Percentiles rank a stretch among this genome's conserved stretches.
Conservation (phyloP, 2,329 filamentous ascomycete genomes). For the Botrytis aclada region DNA sequence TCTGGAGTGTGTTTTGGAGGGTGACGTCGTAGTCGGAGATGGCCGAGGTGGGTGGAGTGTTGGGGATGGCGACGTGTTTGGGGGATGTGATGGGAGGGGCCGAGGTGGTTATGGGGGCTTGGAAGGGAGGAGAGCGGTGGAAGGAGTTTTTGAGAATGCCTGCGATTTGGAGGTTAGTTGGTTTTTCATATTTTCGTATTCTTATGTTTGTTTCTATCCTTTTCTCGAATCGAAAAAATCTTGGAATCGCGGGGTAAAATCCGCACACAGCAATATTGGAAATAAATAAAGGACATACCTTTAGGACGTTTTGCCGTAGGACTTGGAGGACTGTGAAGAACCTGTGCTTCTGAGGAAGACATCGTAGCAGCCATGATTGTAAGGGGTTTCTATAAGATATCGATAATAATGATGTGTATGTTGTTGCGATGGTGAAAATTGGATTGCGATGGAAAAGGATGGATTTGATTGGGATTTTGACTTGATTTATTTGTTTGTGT, state of each 20-base stretch:
- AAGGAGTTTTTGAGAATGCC: conserved; percentile 94
- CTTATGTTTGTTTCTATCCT: not conserved
- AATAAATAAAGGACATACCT: conserved; percentile 31
- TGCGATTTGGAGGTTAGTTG: conserved; percentile 40
- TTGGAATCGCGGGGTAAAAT: conserved; percentile 12
- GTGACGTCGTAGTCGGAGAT: conserved; percentile 59
- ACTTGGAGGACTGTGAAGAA: conserved; percentile 36
- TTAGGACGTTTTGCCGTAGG: conserved; percentile 39
- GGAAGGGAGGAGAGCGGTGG: conserved; percentile 53
- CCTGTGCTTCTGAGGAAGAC: conserved; percentile 31
- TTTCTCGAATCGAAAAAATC: not conserved
- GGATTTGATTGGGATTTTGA: not conserved
- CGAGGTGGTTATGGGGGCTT: conserved; percentile 42
- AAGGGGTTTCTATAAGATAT: not conserved
- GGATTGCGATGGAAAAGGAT: not conserved
- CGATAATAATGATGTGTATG: not conserved
- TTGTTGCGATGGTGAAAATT: not conserved
- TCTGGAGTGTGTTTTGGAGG: conserved; percentile 89
- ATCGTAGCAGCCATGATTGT: conserved; percentile 26
- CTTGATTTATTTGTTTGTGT: not conserved
- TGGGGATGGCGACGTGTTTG: conserved; percentile 34
- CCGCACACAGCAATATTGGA: not conserved
- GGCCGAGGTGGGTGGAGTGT: not conserved
- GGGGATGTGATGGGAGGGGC: conserved; percentile 40
- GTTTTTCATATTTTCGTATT: not conserved